A percentile compares a stretch with the other conserved stretches of the same genome.
These are phyloP conservation scores for Zygosaccharomyces sapae DNA, from an alignment of 1,139 yeast genomes.

Conservation along the genomic window DNA sequence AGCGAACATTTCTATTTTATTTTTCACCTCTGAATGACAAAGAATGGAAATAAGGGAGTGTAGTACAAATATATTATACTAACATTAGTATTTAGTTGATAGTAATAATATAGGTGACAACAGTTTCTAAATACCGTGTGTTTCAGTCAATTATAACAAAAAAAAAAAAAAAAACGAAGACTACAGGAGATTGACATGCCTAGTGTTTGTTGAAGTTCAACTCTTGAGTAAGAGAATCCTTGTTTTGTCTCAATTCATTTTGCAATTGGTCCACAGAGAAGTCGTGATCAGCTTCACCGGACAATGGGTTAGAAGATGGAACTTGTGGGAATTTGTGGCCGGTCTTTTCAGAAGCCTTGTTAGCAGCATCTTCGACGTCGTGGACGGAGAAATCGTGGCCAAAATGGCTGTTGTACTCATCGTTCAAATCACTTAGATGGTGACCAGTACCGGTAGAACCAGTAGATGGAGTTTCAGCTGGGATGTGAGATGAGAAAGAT, in stretches of 20 bases:
- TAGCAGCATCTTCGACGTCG: constrained; percentile 3
- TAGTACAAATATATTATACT: too few relatives aligned
- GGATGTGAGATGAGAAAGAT: constrained; percentile 35
- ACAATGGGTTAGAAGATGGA: constrained; percentile 23
- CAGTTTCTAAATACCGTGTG: too few relatives aligned
- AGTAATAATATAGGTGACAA: too few relatives aligned
- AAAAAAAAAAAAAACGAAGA: not conserved
- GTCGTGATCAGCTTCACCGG: constrained; percentile 18
- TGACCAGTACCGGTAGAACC: constrained; percentile 1
- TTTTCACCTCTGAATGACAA: too few relatives aligned
- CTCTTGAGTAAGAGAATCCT: constrained; percentile 16
- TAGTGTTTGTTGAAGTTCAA: constrained; percentile 5
- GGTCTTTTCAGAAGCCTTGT: constrained; percentile 17
- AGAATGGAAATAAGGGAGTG: too few relatives aligned
- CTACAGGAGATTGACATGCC: not conserved
- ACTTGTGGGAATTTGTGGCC: constrained; percentile 13
- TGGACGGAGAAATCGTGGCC: constrained; percentile 5
- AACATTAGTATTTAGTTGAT: too few relatives aligned
- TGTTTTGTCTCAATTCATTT: constrained; percentile 21
- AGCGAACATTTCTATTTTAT: too few relatives aligned
- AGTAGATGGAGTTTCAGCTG: constrained; percentile 47
- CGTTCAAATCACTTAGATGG: constrained; percentile 9
- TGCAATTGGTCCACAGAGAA: constrained; percentile 24
- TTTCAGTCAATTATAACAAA: not conserved
- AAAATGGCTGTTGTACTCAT: constrained; percentile 22